Percentiles rank a stretch among this genome's conserved stretches.
Conservation (phyloP, 2,329 filamentous ascomycete genomes). For the Basipetospora chlamydospora region DNA sequence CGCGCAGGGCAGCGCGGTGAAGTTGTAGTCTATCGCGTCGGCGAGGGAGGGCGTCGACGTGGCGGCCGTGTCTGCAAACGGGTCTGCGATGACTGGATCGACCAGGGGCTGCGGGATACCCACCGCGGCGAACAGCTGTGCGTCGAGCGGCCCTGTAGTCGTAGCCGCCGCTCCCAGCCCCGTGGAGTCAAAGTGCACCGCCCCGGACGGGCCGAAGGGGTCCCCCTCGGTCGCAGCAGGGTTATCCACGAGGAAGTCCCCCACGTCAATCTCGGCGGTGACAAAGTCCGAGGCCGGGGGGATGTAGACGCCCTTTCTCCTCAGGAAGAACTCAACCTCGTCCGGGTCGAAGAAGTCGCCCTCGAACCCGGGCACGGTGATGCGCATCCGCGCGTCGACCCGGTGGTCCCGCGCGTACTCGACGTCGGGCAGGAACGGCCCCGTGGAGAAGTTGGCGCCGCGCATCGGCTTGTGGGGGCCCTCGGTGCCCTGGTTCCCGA, state of each 20-base stretch:
- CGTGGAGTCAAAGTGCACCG: too few species aligned
- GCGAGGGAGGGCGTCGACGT: neutral
- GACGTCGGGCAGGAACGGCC: slow-evolving; percentile 29
- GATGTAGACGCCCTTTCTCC: slow-evolving; percentile 46
- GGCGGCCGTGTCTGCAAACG: neutral
- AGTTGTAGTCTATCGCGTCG: neutral
- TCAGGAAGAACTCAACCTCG: slow-evolving; percentile 63
- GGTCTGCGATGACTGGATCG: slow-evolving; percentile 2
- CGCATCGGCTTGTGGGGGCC: slow-evolving; percentile 1
- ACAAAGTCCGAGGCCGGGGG: slow-evolving; percentile 46
- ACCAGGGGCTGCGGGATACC: slow-evolving; percentile 1
- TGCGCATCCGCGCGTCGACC: slow-evolving; percentile 32
- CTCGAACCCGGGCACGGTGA: slow-evolving; percentile 46
- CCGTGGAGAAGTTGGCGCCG: slow-evolving; percentile 11
- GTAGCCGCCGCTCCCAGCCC: neutral
- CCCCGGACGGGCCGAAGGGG: too few species aligned
- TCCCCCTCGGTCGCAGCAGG: neutral
- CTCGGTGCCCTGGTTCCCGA: slow-evolving; percentile 23
- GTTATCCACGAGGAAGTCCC: slow-evolving; percentile 19
- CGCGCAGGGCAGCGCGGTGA: neutral
- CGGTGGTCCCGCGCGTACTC: slow-evolving; percentile 25
- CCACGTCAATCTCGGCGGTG: slow-evolving; percentile 38
- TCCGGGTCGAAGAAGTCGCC: slow-evolving; percentile 66
- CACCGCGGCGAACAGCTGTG: too few species aligned
- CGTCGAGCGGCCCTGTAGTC: too few species aligned